A percentile compares a stretch with the other conserved stretches of the same genome.
Conservation (phyloP, 495 filamentous ascomycete genomes). For the Letharia columbiana region DNA sequence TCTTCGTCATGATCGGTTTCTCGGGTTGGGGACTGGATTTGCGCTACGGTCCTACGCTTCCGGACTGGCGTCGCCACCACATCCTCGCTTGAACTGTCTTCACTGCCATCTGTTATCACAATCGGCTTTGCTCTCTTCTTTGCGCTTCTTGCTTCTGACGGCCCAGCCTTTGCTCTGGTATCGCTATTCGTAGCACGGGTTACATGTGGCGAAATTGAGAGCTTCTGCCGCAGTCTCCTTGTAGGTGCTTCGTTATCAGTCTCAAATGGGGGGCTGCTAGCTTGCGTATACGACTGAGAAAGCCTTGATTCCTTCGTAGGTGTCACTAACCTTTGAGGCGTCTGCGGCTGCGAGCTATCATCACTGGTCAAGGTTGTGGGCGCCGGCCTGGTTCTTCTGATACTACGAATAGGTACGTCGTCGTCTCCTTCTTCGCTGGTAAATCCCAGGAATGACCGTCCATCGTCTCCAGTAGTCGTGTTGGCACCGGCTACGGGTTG, state of each 20-base stretch:
- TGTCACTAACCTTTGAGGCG: background rate
- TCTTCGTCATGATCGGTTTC: slow-evolving; percentile 25
- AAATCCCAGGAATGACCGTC: background rate
- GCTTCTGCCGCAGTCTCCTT: slow-evolving; percentile 4
- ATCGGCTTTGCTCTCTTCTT: background rate
- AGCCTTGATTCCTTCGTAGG: background rate
- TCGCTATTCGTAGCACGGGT: background rate
- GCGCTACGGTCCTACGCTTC: slow-evolving; percentile 21
- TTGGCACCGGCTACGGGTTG: background rate
- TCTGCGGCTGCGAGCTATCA: background rate
- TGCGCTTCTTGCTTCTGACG: background rate
- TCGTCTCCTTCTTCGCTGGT: slow-evolving; percentile 13
- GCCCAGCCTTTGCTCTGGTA: background rate
- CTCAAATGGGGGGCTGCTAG: background rate
- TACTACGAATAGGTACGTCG: slow-evolving; percentile 3
- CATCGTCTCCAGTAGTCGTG: background rate
- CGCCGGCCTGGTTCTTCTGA: background rate
- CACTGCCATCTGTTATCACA: slow-evolving; percentile 19
- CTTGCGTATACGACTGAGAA: background rate
- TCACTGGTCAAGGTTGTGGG: slow-evolving; percentile 7
- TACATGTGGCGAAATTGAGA: slow-evolving; percentile 2
- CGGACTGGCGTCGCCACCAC: slow-evolving; percentile 26
- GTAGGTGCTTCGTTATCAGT: background rate
- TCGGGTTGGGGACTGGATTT: background rate
- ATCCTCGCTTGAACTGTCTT: slow-evolving; percentile 26